Evolutionary conservation across 768 basidiomycete species (phyloP), one percentile per base, ranked within the genome.

Genomic region (Rhizopogon roseolus): DNA sequence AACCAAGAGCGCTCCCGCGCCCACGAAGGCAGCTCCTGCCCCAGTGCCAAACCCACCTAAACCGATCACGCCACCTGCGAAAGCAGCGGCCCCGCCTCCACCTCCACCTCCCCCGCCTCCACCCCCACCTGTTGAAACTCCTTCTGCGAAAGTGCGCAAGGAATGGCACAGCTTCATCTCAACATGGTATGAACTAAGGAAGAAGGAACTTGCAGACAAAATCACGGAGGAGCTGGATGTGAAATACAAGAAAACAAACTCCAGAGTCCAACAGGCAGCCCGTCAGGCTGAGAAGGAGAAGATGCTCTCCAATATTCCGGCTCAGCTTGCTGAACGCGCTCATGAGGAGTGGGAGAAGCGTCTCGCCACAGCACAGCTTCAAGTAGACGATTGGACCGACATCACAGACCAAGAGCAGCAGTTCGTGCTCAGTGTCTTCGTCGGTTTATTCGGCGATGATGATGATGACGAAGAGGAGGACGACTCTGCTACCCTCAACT

Each of bases 301-400:
- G 52, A 58, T 40, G 27, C 58, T 65, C 56, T 56, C 61, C 38
- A 42, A 61, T 3, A 41, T 69, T 13, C 60, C 56, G 42, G 46
- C 41, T 34, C 60, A 58, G 9, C 66, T 69, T 27, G 53, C 67
- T 52, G 54, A 64, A 57, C 69, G 66, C 5, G 67, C 67, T 27
- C 66, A 69, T 37, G 28, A n/a, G 0, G 66, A 69, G 63, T 69
- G 67, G 67, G 69, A 68, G n/a, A 64, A 57, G 41, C 68, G 66
- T 42, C 67, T 69, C 44, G 62, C 60, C 14, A 59, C 64, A 44
- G 63, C 63, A 0, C 66, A 67, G 27, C 48, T 69, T 6, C 58
- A 54, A 5, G 68, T 68, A 56, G 60, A 69, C 27, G 60, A 69
- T 42, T 69, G 67, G 67, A 41, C 57, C 49, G 63, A 68, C 49